Percentiles rank a stretch among this genome's conserved stretches.
Evolutionary conservation across 306 rosid species (phyloP).

Genomic region (Ormosia emarginata): DNA sequence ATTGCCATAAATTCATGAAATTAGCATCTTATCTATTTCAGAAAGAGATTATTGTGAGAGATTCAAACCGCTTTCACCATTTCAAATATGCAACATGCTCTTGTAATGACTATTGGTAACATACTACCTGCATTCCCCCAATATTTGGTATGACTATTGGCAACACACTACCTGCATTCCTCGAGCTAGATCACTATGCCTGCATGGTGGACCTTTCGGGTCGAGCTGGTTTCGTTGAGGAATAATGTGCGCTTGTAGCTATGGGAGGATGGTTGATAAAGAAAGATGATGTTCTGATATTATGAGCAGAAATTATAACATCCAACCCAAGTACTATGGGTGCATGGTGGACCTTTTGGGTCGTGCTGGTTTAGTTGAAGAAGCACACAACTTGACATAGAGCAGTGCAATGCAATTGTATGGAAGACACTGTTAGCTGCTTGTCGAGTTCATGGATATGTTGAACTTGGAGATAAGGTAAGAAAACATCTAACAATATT

Average conservation of each 20-base stretch:
- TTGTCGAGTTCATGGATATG: conserved; percentile 36
- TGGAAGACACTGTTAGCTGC: conserved; percentile 59
- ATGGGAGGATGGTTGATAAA: conserved; percentile 46
- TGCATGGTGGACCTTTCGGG: conserved; percentile 14
- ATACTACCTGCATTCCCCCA: not conserved
- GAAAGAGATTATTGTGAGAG: conserved; percentile 80
- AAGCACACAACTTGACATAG: conserved; percentile 41
- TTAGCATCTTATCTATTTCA: conserved; percentile 55
- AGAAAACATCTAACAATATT: conserved; percentile 30
- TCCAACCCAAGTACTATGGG: conserved; percentile 58
- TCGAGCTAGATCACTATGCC: not conserved
- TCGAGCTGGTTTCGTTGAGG: conserved; percentile 49
- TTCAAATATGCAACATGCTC: conserved; percentile 70
- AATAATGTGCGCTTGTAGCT: conserved; percentile 51
- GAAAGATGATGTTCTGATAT: conserved; percentile 37
- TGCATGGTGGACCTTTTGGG: conserved; percentile 57
- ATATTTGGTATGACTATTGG: not conserved
- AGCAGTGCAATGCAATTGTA: conserved; percentile 46
- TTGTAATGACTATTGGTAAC: conserved; percentile 79
- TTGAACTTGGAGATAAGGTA: conserved; percentile 50
- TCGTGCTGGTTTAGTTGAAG: conserved; percentile 48
- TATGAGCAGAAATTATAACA: conserved; percentile 32
- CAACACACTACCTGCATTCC: not conserved
- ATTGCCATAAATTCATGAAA: conserved; percentile 91
- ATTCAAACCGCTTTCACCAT: conserved; percentile 86